A percentile compares a stretch with the other conserved stretches of the same genome.
Evolutionary conservation across 768 basidiomycete species (phyloP).

Genomic region (Erythrobasidium yunnanense): DNA sequence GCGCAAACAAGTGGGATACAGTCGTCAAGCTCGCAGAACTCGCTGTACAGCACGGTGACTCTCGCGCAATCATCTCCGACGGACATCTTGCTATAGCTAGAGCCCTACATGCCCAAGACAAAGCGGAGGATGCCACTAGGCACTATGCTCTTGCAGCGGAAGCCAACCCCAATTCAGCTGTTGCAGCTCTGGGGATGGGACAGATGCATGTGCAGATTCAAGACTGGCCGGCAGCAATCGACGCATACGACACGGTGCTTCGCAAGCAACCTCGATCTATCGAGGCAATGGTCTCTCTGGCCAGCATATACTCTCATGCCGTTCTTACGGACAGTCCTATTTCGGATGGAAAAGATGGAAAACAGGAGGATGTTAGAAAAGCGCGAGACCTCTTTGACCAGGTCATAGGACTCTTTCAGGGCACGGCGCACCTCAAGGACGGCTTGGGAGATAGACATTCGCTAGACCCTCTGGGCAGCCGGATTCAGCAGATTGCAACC

Average conservation of each 20-base stretch:
- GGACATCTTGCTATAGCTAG: conserved; percentile 75
- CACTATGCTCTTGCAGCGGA: conserved; percentile 56
- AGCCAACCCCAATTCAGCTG: conserved; percentile 52
- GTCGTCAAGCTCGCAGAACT: conserved; percentile 86
- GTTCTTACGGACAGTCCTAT: conserved; percentile 53
- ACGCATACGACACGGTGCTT: conserved; percentile 66
- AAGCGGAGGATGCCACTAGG: conserved; percentile 34
- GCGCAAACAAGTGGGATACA: conserved; percentile 48
- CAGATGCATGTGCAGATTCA: conserved; percentile 77
- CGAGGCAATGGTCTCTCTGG: conserved; percentile 80
- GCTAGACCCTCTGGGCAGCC: conserved; percentile 5
- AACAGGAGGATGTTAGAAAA: conserved; percentile 61
- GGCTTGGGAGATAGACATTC: neutral
- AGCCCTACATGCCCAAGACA: conserved; percentile 62
- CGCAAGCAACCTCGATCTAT: conserved; percentile 51
- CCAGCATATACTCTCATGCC: conserved; percentile 74
- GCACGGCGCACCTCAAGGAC: neutral
- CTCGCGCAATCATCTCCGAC: conserved; percentile 68
- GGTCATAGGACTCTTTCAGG: conserved; percentile 56
- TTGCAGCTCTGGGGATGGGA: conserved; percentile 69
- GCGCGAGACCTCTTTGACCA: conserved; percentile 76
- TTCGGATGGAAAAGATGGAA: conserved; percentile 45
- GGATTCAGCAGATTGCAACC: conserved; percentile 29
- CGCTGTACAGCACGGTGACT: conserved; percentile 87
- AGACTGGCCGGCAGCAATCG: conserved; percentile 71